Percentiles rank a stretch among this genome's conserved stretches.
Conservation (phyloP, 306 rosid species). For the Malus domestica region ASM211411v1 NC_041793.1:7671001-7671500, state of each 20-base stretch:
- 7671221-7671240: slow-evolving; percentile 71
- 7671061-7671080: slow-evolving; percentile 85
- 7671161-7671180: slow-evolving; percentile 94
- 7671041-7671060: slow-evolving; percentile 72
- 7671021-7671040: slow-evolving; percentile 15
- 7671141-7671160: slow-evolving; percentile 90
- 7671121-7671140: slow-evolving; percentile 80
- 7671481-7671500: no score
- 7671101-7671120: slow-evolving; percentile 49
- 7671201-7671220: slow-evolving; percentile 90
- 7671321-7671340: no score
- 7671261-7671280: background rate
- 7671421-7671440: no score
- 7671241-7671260: slow-evolving; percentile 1
- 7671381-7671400: no score
- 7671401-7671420: no score
- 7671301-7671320: no score
- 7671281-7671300: no score
- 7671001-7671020: background rate
- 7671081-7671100: slow-evolving; percentile 64
- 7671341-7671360: no score
- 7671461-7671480: no score
- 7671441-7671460: no score
- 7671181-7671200: slow-evolving; percentile 94
- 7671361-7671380: no score